Percentiles rank a stretch among this genome's conserved stretches.
Evolutionary conservation across 306 rosid genomes (phyloP).

Genomic region (Echinosophora koreensis): DNA sequence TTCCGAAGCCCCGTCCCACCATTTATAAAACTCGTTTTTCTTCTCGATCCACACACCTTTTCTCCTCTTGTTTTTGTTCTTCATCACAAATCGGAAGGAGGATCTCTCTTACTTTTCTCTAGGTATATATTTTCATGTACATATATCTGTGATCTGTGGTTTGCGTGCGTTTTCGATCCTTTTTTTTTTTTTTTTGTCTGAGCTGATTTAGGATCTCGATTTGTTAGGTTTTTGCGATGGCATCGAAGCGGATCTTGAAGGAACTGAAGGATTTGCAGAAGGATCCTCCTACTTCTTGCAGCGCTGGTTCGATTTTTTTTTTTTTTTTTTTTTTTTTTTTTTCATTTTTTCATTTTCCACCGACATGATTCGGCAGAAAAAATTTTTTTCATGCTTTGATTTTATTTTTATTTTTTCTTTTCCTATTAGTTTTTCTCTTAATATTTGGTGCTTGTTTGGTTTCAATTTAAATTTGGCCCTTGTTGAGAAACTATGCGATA

Average conservation of each 20-base stretch:
- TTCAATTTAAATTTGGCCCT: too few relatives aligned
- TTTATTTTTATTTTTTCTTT: not conserved
- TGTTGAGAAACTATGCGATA: too few relatives aligned
- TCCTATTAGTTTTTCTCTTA: not conserved
- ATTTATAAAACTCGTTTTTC: not conserved
- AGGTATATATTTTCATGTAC: conserved; percentile 31
- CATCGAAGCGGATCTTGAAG: conserved; percentile 91
- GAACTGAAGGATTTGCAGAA: conserved; percentile 92
- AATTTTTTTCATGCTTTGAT: not conserved
- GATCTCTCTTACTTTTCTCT: conserved; percentile 41
- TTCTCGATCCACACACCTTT: not conserved
- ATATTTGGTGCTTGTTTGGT: not conserved
- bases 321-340: too few relatives aligned
- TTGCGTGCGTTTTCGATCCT: not conserved
- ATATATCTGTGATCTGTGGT: not conserved
- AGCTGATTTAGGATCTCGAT: conserved; percentile 20
- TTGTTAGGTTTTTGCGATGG: conserved; percentile 64
- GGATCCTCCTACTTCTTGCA: conserved; percentile 93
- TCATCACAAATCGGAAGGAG: conserved; percentile 44
- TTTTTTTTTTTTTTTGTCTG: conserved; percentile 29
- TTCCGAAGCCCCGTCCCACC: conserved; percentile 5
- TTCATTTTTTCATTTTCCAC: too few relatives aligned
- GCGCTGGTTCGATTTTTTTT: conserved; percentile 65
- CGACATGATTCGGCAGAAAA: too few relatives aligned
- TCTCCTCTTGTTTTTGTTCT: conserved; percentile 4